A percentile compares a stretch with the other conserved stretches of the same genome.
Conservation (phyloP, 331 rosid species). For the Acacia pycnantha region DNA sequence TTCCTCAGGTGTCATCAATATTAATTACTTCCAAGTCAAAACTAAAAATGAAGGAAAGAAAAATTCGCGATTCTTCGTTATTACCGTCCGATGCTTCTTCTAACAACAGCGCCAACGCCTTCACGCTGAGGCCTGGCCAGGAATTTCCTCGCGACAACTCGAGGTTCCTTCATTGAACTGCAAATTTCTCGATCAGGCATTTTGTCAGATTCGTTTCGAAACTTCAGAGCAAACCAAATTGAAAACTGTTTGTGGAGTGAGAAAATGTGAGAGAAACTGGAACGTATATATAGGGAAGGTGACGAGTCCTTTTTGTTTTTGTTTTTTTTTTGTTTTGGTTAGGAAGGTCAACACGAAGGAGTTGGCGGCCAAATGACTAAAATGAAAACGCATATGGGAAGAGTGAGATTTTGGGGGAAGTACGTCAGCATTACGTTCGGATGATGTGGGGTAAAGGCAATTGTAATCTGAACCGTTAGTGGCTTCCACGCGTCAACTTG, state of each 20-base stretch:
- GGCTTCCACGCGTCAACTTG: slow-evolving; percentile 22
- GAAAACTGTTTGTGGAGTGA: background rate
- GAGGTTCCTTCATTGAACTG: slow-evolving; percentile 43
- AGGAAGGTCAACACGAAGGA: background rate
- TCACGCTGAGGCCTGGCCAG: slow-evolving; percentile 90
- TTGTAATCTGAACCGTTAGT: slow-evolving; percentile 21
- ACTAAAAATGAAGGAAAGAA: too few species aligned
- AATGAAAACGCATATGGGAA: slow-evolving; percentile 24
- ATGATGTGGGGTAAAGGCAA: slow-evolving; percentile 38
- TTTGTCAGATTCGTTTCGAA: background rate
- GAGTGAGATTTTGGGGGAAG: background rate
- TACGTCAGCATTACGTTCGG: slow-evolving; percentile 56
- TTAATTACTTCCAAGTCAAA: background rate
- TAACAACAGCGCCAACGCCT: slow-evolving; percentile 87
- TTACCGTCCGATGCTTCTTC: slow-evolving; percentile 95
- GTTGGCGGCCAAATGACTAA: slow-evolving; percentile 36
- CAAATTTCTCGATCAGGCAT: slow-evolving; percentile 47
- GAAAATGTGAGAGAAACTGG: slow-evolving; percentile 29
- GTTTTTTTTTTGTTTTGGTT: background rate
- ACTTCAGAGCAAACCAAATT: background rate
- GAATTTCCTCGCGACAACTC: slow-evolving; percentile 69
- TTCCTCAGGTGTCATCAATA: background rate
- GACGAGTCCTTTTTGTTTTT: background rate
- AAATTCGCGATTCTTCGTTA: background rate
- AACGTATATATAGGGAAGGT: slow-evolving; percentile 39